A percentile compares a stretch with the other conserved stretches of the same genome.
These are phyloP conservation scores for Diplodia seriata DNA, from an alignment of 2,329 filamentous ascomycete genomes.

Conservation along the genomic window DNA sequence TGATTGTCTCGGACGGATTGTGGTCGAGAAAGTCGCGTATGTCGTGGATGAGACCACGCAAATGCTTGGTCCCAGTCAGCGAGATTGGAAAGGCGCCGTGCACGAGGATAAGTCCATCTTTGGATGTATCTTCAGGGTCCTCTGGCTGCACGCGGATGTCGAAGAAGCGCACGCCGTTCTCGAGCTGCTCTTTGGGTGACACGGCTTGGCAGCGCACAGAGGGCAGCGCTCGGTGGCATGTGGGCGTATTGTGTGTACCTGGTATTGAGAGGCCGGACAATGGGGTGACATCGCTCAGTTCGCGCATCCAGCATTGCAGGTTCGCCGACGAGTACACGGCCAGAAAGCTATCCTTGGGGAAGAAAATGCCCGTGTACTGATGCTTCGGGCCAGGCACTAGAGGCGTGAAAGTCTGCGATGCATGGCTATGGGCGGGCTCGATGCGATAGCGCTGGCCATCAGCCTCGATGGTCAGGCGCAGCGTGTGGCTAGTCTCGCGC, in stretches of 20 bases:
- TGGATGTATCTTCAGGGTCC: constrained; percentile 61
- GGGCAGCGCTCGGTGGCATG: constrained; percentile 81
- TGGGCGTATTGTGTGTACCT: constrained; percentile 94
- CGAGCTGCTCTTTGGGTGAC: constrained; percentile 75
- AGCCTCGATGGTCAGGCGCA: constrained; percentile 77
- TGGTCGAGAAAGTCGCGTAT: constrained; percentile 77
- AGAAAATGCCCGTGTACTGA: constrained; percentile 53
- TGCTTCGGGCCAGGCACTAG: constrained; percentile 49
- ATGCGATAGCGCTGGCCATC: constrained; percentile 72
- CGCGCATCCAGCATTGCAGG: constrained; percentile 80
- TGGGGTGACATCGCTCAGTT: constrained; percentile 73
- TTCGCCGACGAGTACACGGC: constrained; percentile 73
- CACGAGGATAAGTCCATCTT: constrained; percentile 78
- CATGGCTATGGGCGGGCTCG: constrained; percentile 65
- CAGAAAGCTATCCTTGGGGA: constrained; percentile 51
- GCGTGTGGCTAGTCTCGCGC: constrained; percentile 65
- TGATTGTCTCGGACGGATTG: constrained; percentile 81
- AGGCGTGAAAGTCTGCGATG: constrained; percentile 48
- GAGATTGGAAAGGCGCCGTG: constrained; percentile 90
- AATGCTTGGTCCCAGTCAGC: constrained; percentile 79
- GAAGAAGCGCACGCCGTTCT: constrained; percentile 91
- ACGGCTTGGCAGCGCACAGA: constrained; percentile 94
- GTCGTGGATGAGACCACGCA: constrained; percentile 73
- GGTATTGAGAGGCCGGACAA: constrained; percentile 86
- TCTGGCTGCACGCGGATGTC: constrained; percentile 82